These are phyloP conservation scores for Stentor coeruleus DNA, from an alignment of 73 alveolate genomes.

Conservation along the genomic window DNA sequence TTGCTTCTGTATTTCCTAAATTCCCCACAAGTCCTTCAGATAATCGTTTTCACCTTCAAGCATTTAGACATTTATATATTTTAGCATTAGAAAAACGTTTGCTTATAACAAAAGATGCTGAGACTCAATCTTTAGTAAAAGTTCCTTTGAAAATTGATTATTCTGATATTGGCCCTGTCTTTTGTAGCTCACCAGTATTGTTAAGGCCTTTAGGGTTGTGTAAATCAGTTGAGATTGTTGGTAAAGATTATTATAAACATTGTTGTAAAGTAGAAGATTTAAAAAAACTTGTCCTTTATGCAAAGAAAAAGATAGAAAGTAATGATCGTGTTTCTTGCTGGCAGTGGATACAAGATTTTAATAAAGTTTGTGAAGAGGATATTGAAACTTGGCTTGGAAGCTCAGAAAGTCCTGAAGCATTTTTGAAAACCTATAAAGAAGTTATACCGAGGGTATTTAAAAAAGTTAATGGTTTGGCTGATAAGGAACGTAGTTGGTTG, in stretches of 20 bases:
- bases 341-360: not conserved
- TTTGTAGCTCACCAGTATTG: not conserved
- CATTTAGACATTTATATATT: constrained; percentile 95
- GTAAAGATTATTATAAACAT: constrained; percentile 1
- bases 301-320: not conserved
- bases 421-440: not conserved
- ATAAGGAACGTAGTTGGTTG: not conserved
- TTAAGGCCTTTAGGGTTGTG: not conserved
- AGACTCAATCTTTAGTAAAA: not conserved
- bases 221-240: not conserved
- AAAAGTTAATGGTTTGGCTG: not conserved
- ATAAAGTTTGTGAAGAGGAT: not conserved
- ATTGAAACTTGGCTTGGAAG: constrained; percentile 21
- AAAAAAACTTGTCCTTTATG: not conserved
- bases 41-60: constrained; percentile 90
- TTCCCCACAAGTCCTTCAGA: constrained; percentile 89
- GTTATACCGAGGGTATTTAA: not conserved
- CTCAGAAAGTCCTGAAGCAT: not conserved
- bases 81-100: constrained; percentile 70
- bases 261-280: not conserved
- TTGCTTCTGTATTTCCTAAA: constrained; percentile 84
- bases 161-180: constrained; percentile 19
- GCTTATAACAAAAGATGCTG: constrained; percentile 18
- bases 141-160: not conserved
- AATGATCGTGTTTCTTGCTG: not conserved